Evolutionary conservation across 257 asterid genomes (phyloP).

Genomic region (Solanum tarijense): DNA sequence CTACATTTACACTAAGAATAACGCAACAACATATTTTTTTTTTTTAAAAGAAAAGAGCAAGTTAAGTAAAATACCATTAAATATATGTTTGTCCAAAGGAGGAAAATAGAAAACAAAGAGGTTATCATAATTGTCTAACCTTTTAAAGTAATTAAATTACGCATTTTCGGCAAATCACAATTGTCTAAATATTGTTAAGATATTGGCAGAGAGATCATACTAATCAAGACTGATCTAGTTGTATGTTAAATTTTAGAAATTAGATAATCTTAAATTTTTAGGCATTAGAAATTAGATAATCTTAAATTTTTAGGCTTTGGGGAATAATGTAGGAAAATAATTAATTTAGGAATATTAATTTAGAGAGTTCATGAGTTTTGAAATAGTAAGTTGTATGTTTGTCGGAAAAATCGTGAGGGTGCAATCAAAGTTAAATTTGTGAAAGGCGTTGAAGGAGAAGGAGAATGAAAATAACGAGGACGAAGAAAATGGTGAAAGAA

Average conservation of each 20-base stretch:
- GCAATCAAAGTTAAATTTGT: background rate
- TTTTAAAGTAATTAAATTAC: background rate
- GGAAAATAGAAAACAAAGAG: background rate
- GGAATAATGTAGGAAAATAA: background rate
- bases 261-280: background rate
- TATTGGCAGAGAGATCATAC: background rate
- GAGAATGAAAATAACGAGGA: no score
- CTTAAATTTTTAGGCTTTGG: background rate
- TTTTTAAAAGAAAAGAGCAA: background rate
- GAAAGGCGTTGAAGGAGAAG: background rate
- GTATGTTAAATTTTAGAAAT: background rate
- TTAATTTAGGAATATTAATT: background rate
- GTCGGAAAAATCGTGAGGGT: background rate
- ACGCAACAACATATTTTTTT: background rate
- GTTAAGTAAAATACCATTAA: background rate
- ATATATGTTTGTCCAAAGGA: background rate
- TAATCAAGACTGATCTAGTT: background rate
- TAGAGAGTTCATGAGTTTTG: background rate
- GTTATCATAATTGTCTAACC: background rate
- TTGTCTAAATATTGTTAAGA: background rate
- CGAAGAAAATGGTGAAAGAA: no score
- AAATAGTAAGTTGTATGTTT: background rate
- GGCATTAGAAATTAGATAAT: background rate
- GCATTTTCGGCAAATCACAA: background rate
- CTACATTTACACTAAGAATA: background rate